Evolutionary conservation across 179 eudicot species (phyloP).

Genomic region (Actinidia chinensis): DNA sequence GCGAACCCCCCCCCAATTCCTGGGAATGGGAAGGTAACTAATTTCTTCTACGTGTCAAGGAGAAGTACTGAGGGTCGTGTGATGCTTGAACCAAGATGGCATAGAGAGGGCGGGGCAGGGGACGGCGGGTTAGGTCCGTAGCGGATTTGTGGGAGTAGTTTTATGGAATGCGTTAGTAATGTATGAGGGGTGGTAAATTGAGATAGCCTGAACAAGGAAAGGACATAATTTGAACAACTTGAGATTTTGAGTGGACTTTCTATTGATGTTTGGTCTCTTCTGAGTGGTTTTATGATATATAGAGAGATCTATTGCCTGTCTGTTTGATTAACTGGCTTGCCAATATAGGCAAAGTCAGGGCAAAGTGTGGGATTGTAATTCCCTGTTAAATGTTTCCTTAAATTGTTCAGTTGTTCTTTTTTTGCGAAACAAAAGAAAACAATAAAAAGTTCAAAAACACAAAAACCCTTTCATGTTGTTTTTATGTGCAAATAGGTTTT

Average conservation of each 20-base stretch:
- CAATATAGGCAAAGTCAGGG: no score
- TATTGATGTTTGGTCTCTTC: no score
- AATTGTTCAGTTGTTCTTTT: no score
- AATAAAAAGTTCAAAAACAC: no score
- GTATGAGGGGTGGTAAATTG: neutral
- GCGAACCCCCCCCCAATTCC: slow-evolving; percentile 2
- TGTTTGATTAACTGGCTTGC: no score
- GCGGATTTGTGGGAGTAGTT: neutral
- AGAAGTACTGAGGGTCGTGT: slow-evolving; percentile 8
- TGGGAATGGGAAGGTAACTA: slow-evolving; percentile 12
- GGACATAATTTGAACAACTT: neutral
- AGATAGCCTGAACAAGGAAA: neutral
- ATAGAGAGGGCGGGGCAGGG: neutral
- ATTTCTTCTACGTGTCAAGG: slow-evolving; percentile 11
- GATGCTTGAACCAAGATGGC: slow-evolving; percentile 13
- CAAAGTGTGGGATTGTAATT: no score
- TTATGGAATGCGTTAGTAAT: neutral
- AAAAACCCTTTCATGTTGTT: no score
- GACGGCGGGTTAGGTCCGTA: neutral
- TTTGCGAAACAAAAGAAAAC: no score
- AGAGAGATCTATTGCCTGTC: no score
- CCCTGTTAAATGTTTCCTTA: no score
- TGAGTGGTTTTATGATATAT: no score
- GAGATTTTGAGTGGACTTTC: neutral
- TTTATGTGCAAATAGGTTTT: no score